Base-by-base conservation (phyloP, 2,329 filamentous ascomycete species). In the Phaeosphaeriaceae sp. region DNA sequence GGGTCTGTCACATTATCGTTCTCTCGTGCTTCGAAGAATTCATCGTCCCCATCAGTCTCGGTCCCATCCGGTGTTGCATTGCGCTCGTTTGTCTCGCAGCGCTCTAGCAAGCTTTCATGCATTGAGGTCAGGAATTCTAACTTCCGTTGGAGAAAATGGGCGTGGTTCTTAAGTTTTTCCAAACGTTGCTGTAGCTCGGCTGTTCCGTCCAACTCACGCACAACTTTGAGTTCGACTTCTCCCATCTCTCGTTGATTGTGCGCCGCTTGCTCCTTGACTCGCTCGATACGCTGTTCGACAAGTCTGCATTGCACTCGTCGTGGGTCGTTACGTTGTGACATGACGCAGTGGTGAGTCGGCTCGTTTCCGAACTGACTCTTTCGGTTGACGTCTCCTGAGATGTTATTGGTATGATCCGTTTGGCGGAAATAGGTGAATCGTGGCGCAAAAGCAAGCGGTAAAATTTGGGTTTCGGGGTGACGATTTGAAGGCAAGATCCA, bases 391-490 rank as follows among this genome's bases (percentile, higher is more conserved):
- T 96, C 90, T n/a, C 88, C 87, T 41, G 86, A 84, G 52, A 92
- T 91, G 17, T 86, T 83, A 51, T 90, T 87, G 13, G 86, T 86
- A 68, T 97, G 94, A 63, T 99, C 94, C 1, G 94, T 99, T 74
- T 99, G 92, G 26, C 94, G 86, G 78, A 97, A 96, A 73, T 99
- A 99, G 0, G 94, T 97, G 66, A 99, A 89, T 1, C 94, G 85
- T n/a, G 94, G 95, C 16, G 93, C 90, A 64, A 87, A 97, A 0
- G 90, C 92, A 7, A 99, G 81, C 0, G 95, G 95, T 45, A 99
- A 76, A 37, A 99, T 99, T 72, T 94, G 92, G 0, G 93, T 97
- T 60, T 95, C 88, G 0, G 93, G 92, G 59, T 96, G 95, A 26
- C 88, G 85, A 67, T 96, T 90, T 12, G 90, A 88, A 0, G 93